Evolutionary conservation across 352 stramenopile species (phyloP).

Genomic region (Globisporangium yorkense): DNA sequence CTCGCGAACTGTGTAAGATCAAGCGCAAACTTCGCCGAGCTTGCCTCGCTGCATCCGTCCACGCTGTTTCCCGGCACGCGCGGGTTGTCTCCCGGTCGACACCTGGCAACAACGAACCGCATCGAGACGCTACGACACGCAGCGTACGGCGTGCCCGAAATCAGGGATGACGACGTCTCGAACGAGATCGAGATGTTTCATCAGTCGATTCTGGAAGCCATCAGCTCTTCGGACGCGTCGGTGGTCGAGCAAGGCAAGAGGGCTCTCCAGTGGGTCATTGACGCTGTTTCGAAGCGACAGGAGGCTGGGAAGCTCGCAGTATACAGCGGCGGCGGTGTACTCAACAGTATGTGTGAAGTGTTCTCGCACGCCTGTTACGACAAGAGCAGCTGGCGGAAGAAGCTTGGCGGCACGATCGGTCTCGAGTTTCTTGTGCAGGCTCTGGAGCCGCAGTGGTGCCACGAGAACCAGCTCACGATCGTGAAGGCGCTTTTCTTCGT

Average conservation of each 20-base stretch:
- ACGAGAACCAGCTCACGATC: conserved; percentile 84
- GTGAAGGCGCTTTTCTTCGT: conserved; percentile 86
- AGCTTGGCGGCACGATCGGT: conserved; percentile 71
- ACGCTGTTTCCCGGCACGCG: conserved; percentile 70
- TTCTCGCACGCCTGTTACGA: conserved; percentile 85
- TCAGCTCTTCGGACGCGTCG: conserved; percentile 56
- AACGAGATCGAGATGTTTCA: conserved; percentile 67
- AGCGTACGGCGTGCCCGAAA: conserved; percentile 56
- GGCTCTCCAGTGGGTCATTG: conserved; percentile 46
- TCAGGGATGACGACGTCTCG: conserved; percentile 41
- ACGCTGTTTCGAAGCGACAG: conserved; percentile 17
- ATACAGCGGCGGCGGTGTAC: conserved; percentile 56
- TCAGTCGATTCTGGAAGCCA: conserved; percentile 46
- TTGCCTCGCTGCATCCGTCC: conserved; percentile 67
- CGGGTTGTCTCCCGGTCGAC: conserved; percentile 67
- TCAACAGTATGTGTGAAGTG: conserved; percentile 75
- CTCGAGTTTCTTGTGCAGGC: conserved; percentile 60
- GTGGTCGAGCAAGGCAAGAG: conserved; percentile 53
- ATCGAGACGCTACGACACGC: conserved; percentile 77
- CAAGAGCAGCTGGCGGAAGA: conserved; percentile 80
- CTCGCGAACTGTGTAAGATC: conserved; percentile 46
- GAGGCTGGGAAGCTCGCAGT: conserved; percentile 25
- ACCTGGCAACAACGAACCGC: conserved; percentile 71
- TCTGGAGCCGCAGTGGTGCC: conserved; percentile 69
- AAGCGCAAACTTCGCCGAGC: conserved; percentile 55